Evolutionary conservation across 2,329 filamentous ascomycete genomes (phyloP), one percentile per base, ranked within the genome.

Genomic region (Fusarium haematococcum): DNA sequence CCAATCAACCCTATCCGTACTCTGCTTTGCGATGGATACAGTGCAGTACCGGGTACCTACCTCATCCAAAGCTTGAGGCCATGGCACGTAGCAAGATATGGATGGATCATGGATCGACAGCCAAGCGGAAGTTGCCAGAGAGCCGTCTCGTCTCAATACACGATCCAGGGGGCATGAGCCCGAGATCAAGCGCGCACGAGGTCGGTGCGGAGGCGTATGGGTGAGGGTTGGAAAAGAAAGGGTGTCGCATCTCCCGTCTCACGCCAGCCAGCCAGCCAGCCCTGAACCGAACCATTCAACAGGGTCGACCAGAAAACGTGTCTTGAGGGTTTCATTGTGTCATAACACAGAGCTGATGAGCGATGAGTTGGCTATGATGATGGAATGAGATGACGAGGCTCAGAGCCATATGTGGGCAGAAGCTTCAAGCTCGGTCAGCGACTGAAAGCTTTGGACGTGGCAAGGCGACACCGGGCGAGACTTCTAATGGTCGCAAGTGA

Each of bases 361-460:
- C 61, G 70, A 75, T 78, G 74, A 74, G 76, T 60, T 78, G 74
- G 76, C 74, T 70, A 65, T 68, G 63, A 77, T 73, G 71, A 50
- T 73, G 64, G 65, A 67, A 78, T 77, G 66, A 62, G 60, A 63
- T 41, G 62, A 57, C 56, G 48, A 62, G 43, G 27, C 14, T 33
- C 25, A 63, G 66, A 39, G 45, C 60, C 37, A 61, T 27, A 39
- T 64, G 48, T 64, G 52, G 63, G 52, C 41, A 50, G 60, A 68
- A 61, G 43, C 67, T 58, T 58, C 65, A 68, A 62, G 68, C 65
- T 69, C 62, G 67, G 64, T 71, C 69, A 73, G 66, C 70, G 67
- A 75, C 72, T 68, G 69, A 70, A 33, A 61, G 52, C 14, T 43
- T 61, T 41, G 61, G 70, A 75, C 63, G 76, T 70, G 69, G 67